Evolutionary conservation across 2,329 filamentous ascomycete genomes (phyloP).

Genomic region (Phoma sp.): DNA sequence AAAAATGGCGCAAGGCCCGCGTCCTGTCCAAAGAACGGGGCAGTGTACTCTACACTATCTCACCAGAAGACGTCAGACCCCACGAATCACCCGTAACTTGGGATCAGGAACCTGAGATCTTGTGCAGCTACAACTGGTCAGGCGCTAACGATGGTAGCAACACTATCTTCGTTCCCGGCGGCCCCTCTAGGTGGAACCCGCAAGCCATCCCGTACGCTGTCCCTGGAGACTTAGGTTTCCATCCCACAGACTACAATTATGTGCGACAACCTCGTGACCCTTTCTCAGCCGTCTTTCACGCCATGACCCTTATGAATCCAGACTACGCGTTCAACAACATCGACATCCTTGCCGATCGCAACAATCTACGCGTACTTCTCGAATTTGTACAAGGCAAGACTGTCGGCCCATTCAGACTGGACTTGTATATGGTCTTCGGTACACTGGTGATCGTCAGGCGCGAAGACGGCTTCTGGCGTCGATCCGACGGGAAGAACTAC

Average conservation of each 20-base stretch:
- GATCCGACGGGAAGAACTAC: constrained; percentile 20
- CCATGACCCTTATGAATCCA: constrained; percentile 33
- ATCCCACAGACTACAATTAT: constrained; percentile 38
- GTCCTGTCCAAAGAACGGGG: constrained; percentile 26
- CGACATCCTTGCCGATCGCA: constrained; percentile 39
- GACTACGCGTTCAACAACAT: constrained; percentile 27
- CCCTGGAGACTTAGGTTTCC: constrained; percentile 27
- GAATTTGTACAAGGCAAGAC: constrained; percentile 35
- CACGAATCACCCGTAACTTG: constrained; percentile 24
- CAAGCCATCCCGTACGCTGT: constrained; percentile 26
- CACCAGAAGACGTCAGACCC: constrained; percentile 18
- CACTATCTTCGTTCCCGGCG: constrained; percentile 39
- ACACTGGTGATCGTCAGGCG: constrained; percentile 38
- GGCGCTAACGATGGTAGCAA: constrained; percentile 28
- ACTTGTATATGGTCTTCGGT: constrained; percentile 30
- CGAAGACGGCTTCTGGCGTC: constrained; percentile 33
- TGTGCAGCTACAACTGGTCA: constrained; percentile 42
- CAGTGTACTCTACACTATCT: constrained; percentile 23
- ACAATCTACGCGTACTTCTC: constrained; percentile 35
- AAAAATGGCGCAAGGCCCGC: constrained; percentile 19
- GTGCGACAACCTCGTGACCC: constrained; percentile 33
- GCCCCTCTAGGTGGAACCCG: constrained; percentile 32
- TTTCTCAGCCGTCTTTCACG: constrained; percentile 35
- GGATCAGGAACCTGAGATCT: constrained; percentile 33
- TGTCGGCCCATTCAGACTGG: constrained; percentile 33